Base-by-base conservation (phyloP, 441 rosid species). In the Pelargonium myrrhifolium region DNA sequence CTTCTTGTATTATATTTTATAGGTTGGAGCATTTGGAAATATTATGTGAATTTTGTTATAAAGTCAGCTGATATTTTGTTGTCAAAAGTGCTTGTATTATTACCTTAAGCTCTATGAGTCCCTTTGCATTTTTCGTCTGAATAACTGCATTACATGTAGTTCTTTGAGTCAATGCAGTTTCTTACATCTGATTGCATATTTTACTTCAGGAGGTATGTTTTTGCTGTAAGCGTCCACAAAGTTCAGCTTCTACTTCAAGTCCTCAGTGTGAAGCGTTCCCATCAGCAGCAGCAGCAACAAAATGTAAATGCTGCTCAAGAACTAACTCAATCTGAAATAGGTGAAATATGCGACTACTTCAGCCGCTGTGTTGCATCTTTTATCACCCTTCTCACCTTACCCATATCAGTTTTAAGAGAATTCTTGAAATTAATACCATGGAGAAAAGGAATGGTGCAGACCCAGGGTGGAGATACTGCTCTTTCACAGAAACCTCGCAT, bases 181-280 rank as follows among this genome's bases (percentile, higher is more conserved):
- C 39, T 28, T 53, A 9, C 60, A 62, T 62, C 45, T 70, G 66
- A 64, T 72, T 39, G 45, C 55, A 9, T 67, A 61, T 74, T 59
- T 74, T 82, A 68, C 58, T 75, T 76, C 83, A 95, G 99, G 81
- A 98, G 97, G 45, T 90, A 95, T 80, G 97, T 90, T 59, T 95
- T 95, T 79, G 95, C 98, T 0, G 98, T 95, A 58, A 92, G 98
- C 35, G 97, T 95, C 86, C 80, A 82, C 73, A 37, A 98, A 79
- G 98, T 90, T 77, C 99, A 95, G 75, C 99, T 95, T 73, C 97
- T 95, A 72, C 97, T 95, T 65, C 99, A 95, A 78, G 98, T 95
- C 74, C 92, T 90, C 67, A 92, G 99, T 67, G 97, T 90, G 69
- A 92, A 86, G 77, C 93, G 98, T 68, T 89, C 87, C 79, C 96